Percentiles rank a stretch among this genome's conserved stretches.
Conservation (phyloP, 2,329 filamentous ascomycete species). For the Metarhizium robertsii region DNA sequence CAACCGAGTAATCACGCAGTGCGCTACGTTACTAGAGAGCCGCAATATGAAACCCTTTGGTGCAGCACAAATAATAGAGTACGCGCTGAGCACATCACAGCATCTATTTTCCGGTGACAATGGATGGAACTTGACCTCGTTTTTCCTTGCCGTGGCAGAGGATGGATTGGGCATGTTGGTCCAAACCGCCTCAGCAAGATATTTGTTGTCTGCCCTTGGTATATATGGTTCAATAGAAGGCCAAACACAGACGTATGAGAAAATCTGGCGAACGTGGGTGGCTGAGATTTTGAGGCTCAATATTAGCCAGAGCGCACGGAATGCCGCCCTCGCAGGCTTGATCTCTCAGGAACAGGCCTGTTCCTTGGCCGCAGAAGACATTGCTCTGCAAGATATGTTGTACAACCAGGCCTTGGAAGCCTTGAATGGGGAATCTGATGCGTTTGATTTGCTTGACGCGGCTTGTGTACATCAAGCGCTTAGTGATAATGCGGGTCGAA, state of each 20-base stretch:
- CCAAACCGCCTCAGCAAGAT: slow-evolving; percentile 56
- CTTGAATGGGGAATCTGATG: slow-evolving; percentile 20
- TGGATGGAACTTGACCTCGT: slow-evolving; percentile 27
- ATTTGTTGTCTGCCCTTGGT: slow-evolving; percentile 58
- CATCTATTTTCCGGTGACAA: slow-evolving; percentile 28
- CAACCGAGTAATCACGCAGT: slow-evolving; percentile 20
- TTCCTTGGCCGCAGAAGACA: slow-evolving; percentile 26
- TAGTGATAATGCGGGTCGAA: slow-evolving; percentile 21
- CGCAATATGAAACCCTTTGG: slow-evolving; percentile 50
- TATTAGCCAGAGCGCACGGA: slow-evolving; percentile 10
- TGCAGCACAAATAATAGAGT: slow-evolving; percentile 37
- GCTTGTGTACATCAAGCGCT: slow-evolving; percentile 34
- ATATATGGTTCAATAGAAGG: slow-evolving; percentile 36
- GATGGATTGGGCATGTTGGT: slow-evolving; percentile 50
- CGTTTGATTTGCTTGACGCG: slow-evolving; percentile 39
- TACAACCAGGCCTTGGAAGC: slow-evolving; percentile 29
- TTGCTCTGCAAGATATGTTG: slow-evolving; percentile 38
- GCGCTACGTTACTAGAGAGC: slow-evolving; percentile 33
- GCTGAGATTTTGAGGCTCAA: slow-evolving; percentile 28
- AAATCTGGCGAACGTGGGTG: slow-evolving; percentile 36
- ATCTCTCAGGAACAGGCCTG: slow-evolving; percentile 34
- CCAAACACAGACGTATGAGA: slow-evolving; percentile 26
- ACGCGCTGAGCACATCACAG: slow-evolving; percentile 26
- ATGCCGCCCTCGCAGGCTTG: slow-evolving; percentile 31
- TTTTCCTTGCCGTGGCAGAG: slow-evolving; percentile 41